phyloP scores from a whole-genome alignment of 768 basidiomycete species.

The Clitopilus passeckerianus region DNA sequence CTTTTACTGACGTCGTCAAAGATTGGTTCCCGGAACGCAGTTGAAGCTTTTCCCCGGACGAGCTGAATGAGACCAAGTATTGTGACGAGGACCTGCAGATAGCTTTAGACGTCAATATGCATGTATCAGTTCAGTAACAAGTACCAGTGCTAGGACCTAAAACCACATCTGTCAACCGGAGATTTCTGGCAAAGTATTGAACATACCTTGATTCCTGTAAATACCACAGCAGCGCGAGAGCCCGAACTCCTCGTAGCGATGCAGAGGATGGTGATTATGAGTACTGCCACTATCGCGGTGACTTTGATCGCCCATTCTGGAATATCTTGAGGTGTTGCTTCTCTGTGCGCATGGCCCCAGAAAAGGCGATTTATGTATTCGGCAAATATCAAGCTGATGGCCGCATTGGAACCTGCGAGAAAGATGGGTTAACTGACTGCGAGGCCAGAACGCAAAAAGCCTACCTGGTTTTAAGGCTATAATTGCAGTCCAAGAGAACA shows the following conservation, averaged over 20 bases:
- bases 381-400: constrained; percentile 84
- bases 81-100: constrained; percentile 59
- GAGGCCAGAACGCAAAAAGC: constrained; percentile 4
- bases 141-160: constrained; percentile 63
- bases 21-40: constrained; percentile 59
- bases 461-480: constrained; percentile 83
- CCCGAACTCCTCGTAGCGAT: constrained; percentile 75
- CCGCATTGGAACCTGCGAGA: constrained; percentile 65
- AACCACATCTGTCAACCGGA: background rate
- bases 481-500: constrained; percentile 95
- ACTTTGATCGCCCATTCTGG: constrained; percentile 92
- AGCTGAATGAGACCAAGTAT: constrained; percentile 78
- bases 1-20: constrained; percentile 73
- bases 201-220: constrained; percentile 79
- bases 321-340: constrained; percentile 71
- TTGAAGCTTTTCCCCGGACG: constrained; percentile 62
- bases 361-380: constrained; percentile 92
- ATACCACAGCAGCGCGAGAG: constrained; percentile 77
- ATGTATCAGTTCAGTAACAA: constrained; percentile 14
- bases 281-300: constrained; percentile 70
- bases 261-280: constrained; percentile 73
- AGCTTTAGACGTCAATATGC: constrained; percentile 2
- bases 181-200: background rate
- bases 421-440: background rate
- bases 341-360: constrained; percentile 67